Conservation (phyloP, 1,284 basidiomycete genomes). For the Moesziomyces parantarcticus region DNA sequence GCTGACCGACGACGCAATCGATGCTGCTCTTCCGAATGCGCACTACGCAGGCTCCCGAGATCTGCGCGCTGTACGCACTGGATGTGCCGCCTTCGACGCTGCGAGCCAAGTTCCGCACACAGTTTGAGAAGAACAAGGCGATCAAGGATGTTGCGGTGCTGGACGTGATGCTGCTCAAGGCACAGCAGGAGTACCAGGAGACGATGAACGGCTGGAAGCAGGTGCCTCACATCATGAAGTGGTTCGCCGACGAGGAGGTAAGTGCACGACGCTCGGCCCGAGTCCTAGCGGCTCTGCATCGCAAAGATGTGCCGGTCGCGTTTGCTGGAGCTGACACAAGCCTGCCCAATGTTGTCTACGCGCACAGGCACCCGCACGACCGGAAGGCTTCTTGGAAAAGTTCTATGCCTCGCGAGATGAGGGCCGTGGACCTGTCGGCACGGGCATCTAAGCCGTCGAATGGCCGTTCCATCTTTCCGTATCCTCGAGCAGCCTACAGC, state of each 20-base stretch:
- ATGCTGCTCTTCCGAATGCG: no score
- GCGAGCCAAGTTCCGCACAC: constrained; percentile 83
- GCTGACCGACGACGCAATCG: no score
- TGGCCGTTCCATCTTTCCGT: not conserved
- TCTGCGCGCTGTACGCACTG: constrained; percentile 84
- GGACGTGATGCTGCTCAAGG: constrained; percentile 88
- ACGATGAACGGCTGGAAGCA: constrained; percentile 94
- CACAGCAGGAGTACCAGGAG: constrained; percentile 88
- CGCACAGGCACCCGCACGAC: constrained; percentile 64
- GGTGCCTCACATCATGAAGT: constrained; percentile 69
- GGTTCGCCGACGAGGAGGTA: constrained; percentile 70
- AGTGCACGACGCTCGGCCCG: constrained; percentile 38
- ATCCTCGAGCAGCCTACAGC: constrained; percentile 10
- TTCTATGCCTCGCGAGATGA: constrained; percentile 75
- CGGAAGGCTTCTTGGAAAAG: constrained; percentile 81
- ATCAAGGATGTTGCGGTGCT: constrained; percentile 85
- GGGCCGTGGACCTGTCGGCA: constrained; percentile 55
- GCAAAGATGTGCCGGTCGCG: not conserved
- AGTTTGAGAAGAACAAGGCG: constrained; percentile 87
- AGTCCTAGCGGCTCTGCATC: no score
- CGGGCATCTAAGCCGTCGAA: constrained; percentile 34
- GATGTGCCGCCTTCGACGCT: constrained; percentile 83
- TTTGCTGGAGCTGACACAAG: constrained; percentile 6
- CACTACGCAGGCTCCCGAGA: constrained; percentile 87
- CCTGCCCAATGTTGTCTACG: not conserved